These are phyloP conservation scores for Chlamydomonas urium DNA, from an alignment of 139 green algal genomes.

Conservation along the genomic window DNA sequence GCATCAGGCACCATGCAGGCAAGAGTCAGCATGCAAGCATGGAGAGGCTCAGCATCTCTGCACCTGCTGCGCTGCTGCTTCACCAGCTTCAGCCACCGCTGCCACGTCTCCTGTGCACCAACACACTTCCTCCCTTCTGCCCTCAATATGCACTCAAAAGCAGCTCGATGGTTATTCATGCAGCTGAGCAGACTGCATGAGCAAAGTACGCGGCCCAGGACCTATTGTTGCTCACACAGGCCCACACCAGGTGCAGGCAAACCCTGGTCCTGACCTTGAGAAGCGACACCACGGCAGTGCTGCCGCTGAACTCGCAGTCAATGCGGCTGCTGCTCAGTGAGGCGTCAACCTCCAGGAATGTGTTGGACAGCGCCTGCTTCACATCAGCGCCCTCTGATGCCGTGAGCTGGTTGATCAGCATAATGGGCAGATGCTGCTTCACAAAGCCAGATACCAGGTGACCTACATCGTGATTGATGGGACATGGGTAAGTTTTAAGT, in stretches of 20 bases:
- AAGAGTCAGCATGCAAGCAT: too few relatives aligned
- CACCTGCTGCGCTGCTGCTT: not conserved
- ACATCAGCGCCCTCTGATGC: conserved; percentile 33
- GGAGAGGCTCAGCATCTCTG: too few relatives aligned
- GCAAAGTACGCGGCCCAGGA: not conserved
- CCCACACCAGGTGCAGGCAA: too few relatives aligned
- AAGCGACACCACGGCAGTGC: conserved; percentile 65
- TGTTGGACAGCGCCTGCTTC: conserved; percentile 37
- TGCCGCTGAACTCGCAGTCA: conserved; percentile 80
- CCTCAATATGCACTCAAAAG: too few relatives aligned
- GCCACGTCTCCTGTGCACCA: too few relatives aligned
- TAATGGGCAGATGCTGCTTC: conserved; percentile 69
- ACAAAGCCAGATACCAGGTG: conserved; percentile 72
- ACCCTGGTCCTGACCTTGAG: conserved; percentile 36
- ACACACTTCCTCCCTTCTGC: too few relatives aligned
- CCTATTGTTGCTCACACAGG: too few relatives aligned
- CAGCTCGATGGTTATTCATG: too few relatives aligned
- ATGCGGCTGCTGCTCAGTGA: conserved; percentile 45
- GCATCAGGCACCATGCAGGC: too few relatives aligned
- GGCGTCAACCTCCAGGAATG: conserved; percentile 65
- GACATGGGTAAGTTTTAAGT: too few relatives aligned
- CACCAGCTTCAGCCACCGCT: not conserved
- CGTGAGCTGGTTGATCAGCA: conserved; percentile 63
- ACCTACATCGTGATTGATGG: too few relatives aligned
- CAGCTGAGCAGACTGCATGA: conserved; percentile 2